phyloP scores from a whole-genome alignment of 192 early-diverging fungal species.

The Podila clonocystis region DNA sequence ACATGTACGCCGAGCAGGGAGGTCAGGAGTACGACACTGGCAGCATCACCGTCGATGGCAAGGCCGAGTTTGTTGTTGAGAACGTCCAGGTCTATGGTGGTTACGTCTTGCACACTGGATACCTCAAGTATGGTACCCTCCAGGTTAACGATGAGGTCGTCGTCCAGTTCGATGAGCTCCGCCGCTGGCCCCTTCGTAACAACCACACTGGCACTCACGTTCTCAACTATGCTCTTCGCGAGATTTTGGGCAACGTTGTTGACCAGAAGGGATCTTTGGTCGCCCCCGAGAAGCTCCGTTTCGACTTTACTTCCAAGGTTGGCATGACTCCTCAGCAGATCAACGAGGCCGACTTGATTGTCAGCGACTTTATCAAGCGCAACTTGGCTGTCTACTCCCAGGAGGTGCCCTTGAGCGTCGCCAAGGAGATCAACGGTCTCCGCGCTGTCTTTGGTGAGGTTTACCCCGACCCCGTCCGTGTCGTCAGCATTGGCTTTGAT shows the following conservation, averaged over 20 bases:
- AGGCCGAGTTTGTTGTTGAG: constrained; percentile 91
- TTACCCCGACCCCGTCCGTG: constrained; percentile 98
- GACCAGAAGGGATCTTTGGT: constrained; percentile 98
- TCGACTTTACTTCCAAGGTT: constrained; percentile 91
- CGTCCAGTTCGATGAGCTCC: constrained; percentile 86
- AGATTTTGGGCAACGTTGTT: constrained; percentile 78
- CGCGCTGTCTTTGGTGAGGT: constrained; percentile 98
- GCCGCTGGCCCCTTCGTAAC: constrained; percentile 90
- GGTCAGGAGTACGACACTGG: constrained; percentile 97
- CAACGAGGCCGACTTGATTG: constrained; percentile 59
- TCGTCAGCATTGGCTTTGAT: constrained; percentile 92
- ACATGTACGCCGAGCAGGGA: constrained; percentile 98
- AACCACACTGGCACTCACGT: constrained; percentile 98
- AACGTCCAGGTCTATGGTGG: constrained; percentile 94
- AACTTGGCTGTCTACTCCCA: constrained; percentile 82
- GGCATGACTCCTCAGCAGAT: constrained; percentile 48
- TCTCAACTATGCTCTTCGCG: constrained; percentile 93
- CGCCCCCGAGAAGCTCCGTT: constrained; percentile 94
- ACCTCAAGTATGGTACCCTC: constrained; percentile 89
- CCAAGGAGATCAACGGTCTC: constrained; percentile 89
- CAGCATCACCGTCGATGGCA: constrained; percentile 81
- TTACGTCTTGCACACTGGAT: constrained; percentile 96
- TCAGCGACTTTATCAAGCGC: constrained; percentile 78
- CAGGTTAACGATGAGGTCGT: constrained; percentile 75
- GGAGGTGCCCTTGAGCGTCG: constrained; percentile 85